phyloP scores from a whole-genome alignment of 1,284 basidiomycete species.

The Ustilago esculenta region DNA sequence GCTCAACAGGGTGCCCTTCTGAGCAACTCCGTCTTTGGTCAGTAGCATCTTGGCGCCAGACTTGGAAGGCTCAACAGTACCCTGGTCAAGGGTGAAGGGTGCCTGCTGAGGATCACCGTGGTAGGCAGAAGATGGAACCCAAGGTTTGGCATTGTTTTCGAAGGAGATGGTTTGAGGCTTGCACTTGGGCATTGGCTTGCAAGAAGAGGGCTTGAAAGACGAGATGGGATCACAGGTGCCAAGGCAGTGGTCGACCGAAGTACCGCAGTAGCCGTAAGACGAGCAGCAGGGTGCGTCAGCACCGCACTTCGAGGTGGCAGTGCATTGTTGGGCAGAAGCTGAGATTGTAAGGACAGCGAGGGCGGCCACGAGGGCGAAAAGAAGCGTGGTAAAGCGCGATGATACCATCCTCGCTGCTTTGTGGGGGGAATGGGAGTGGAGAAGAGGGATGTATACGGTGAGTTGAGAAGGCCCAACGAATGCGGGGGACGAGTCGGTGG shows the following conservation, averaged over 20 bases:
- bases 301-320: constrained; percentile 25
- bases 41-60: constrained; percentile 38
- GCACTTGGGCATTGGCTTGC: constrained; percentile 53
- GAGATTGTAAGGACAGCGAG: constrained; percentile 14
- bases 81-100: constrained; percentile 49
- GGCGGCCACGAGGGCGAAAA: constrained; percentile 18
- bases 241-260: constrained; percentile 24
- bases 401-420: constrained; percentile 7
- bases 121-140: constrained; percentile 30
- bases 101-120: constrained; percentile 44
- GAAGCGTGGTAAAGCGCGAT: constrained; percentile 12
- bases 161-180: constrained; percentile 40
- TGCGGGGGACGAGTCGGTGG: background rate
- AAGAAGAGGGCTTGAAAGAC: constrained; percentile 38
- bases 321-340: constrained; percentile 18
- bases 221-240: constrained; percentile 41
- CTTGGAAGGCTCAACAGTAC: constrained; percentile 17
- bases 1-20: constrained; percentile 30
- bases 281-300: constrained; percentile 35
- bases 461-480: background rate
- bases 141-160: constrained; percentile 42
- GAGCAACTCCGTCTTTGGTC: constrained; percentile 29
- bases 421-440: background rate
- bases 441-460: constrained; percentile 9
- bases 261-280: constrained; percentile 47